These are phyloP conservation scores for Termitomyces sp. DNA, from an alignment of 1,284 basidiomycete species.

Conservation along the genomic window DNA sequence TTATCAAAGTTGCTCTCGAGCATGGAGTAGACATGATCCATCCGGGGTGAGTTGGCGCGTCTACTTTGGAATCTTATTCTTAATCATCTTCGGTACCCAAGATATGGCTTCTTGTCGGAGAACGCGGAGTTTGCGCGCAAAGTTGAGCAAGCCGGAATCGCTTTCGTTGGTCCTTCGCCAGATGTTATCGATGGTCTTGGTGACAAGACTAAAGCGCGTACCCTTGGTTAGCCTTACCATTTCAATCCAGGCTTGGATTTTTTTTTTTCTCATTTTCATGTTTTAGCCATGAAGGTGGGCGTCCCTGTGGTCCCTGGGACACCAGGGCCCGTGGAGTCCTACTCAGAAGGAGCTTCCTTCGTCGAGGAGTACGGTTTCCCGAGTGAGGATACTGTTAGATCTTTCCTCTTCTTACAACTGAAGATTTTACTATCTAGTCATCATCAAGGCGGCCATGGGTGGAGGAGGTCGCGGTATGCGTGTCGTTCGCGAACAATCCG, in stretches of 20 bases:
- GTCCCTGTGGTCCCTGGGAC: constrained; percentile 99
- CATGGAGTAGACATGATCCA: constrained; percentile 99
- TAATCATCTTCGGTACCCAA: constrained; percentile 27
- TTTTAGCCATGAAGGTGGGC: constrained; percentile 73
- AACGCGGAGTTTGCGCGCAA: constrained; percentile 94
- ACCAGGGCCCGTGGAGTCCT: constrained; percentile 85
- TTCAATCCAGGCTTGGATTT: background rate
- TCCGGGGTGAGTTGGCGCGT: constrained; percentile 64
- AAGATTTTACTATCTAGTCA: constrained; percentile 46
- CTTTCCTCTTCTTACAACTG: background rate
- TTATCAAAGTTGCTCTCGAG: constrained; percentile 91
- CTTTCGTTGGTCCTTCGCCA: constrained; percentile 94
- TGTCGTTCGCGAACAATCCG: constrained; percentile 88
- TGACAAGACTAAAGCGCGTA: constrained; percentile 97
- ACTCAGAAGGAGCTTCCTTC: constrained; percentile 82
- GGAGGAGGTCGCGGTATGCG: constrained; percentile 99
- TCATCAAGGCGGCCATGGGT: constrained; percentile 98
- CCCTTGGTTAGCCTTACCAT: constrained; percentile 52
- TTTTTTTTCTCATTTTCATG: background rate
- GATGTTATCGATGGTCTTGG: constrained; percentile 97
- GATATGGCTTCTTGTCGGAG: constrained; percentile 97
- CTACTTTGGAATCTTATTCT: background rate
- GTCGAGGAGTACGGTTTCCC: constrained; percentile 96
- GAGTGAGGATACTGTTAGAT: constrained; percentile 39
- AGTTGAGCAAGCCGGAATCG: constrained; percentile 95